These are phyloP conservation scores for Globisporangium perplexum DNA, from an alignment of 352 stramenopile species.

Conservation along the genomic window DNA sequence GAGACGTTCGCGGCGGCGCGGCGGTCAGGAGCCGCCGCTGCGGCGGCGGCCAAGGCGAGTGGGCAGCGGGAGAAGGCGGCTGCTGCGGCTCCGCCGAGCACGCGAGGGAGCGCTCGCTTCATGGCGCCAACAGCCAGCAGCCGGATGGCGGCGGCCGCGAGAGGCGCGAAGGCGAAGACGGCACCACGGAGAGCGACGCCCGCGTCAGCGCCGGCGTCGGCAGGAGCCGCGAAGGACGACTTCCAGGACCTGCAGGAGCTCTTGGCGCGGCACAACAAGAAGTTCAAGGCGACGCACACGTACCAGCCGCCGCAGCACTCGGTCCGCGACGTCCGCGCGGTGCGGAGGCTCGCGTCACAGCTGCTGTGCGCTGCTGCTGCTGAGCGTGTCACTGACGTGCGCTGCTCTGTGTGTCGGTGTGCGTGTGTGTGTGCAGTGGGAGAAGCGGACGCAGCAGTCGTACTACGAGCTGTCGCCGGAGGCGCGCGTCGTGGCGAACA, in stretches of 20 bases:
- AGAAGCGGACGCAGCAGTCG: slow-evolving; percentile 53
- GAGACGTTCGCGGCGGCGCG: neutral
- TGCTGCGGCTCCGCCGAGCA: neutral
- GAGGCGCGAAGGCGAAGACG: slow-evolving; percentile 5
- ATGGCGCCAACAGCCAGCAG: slow-evolving; percentile 14
- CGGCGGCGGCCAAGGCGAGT: neutral
- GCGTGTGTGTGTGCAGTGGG: slow-evolving; percentile 40
- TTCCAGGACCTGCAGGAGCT: slow-evolving; percentile 44
- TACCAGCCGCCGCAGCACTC: slow-evolving; percentile 79
- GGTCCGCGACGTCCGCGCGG: slow-evolving; percentile 64
- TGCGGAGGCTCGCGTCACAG: slow-evolving; percentile 11
- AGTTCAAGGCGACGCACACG: slow-evolving; percentile 62
- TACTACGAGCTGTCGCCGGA: slow-evolving; percentile 65
- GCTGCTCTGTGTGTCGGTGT: slow-evolving; percentile 1
- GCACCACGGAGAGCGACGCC: neutral
- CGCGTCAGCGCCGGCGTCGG: neutral
- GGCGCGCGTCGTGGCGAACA: slow-evolving; percentile 54
- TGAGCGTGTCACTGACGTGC: neutral
- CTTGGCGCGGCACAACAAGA: slow-evolving; percentile 72
- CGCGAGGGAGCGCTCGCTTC: slow-evolving; percentile 6
- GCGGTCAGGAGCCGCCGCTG: neutral
- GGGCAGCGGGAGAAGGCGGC: neutral
- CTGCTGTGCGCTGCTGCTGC: neutral
- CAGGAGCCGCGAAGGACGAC: slow-evolving; percentile 9
- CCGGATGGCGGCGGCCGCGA: slow-evolving; percentile 3